Percentiles rank a stretch among this genome's conserved stretches.
phyloP scores from a whole-genome alignment of 495 filamentous ascomycete species.

The Monascus purpureus region DNA sequence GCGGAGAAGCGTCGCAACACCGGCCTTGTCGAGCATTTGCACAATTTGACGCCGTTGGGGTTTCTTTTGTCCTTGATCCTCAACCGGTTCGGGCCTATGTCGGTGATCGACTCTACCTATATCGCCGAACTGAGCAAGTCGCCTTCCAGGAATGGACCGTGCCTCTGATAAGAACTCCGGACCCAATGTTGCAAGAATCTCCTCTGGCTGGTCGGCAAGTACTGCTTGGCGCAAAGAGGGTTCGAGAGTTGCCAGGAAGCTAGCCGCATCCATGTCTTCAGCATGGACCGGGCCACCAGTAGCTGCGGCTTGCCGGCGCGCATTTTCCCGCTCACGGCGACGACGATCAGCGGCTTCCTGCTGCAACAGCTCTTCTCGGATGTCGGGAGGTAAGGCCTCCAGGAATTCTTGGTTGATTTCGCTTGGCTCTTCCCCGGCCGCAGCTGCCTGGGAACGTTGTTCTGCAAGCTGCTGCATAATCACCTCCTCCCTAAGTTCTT shows the following conservation, averaged over 20 bases:
- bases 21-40: conserved; percentile 93
- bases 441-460: conserved; percentile 64
- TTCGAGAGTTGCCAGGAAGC: conserved; percentile 82
- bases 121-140: conserved; percentile 47
- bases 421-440: conserved; percentile 67
- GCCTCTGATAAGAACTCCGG: conserved; percentile 77
- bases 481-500: conserved; percentile 91
- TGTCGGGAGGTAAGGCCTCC: conserved; percentile 78
- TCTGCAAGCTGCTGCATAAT: conserved; percentile 76
- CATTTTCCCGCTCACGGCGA: conserved; percentile 69
- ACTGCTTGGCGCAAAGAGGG: conserved; percentile 74
- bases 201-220: conserved; percentile 81
- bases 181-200: conserved; percentile 71
- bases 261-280: conserved; percentile 89
- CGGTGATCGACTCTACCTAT: conserved; percentile 30
- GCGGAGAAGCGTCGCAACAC: conserved; percentile 83
- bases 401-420: conserved; percentile 92
- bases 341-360: conserved; percentile 83
- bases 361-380: conserved; percentile 76
- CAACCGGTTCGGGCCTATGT: conserved; percentile 27
- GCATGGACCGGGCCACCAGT: conserved; percentile 40
- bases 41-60: conserved; percentile 64
- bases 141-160: conserved; percentile 50
- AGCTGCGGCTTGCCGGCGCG: conserved; percentile 44
- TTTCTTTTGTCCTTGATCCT: conserved; percentile 44